Base-by-base conservation (phyloP, 2,329 filamentous ascomycete genomes). In the Colletotrichum phormii region DNA sequence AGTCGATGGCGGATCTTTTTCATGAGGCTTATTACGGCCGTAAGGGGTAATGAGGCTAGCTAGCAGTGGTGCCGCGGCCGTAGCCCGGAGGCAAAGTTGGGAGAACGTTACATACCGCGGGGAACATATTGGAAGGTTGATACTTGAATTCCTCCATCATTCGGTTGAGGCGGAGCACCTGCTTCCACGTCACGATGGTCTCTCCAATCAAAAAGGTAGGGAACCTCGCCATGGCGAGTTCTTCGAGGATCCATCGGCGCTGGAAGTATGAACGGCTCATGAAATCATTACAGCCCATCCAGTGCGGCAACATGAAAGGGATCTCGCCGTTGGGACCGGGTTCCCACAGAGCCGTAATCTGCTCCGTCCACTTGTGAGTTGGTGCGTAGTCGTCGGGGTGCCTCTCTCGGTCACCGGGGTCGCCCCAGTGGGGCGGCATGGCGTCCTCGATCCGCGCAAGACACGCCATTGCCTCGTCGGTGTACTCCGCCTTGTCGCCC, bases 191-290 rank as follows among this genome's bases (percentile, higher is more conserved):
- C 7, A 83, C 77, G 12, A 83, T 81, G 53, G 77, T 76, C 64
- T 82, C 80, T 35, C 81, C 81, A 31, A 83, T 76, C 4, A 84
- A 74, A 42, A 73, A 73, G 4, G 71, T 73, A 22, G 71, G 71
- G 29, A 82, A 80, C 2, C 80, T 76, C 1, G 80, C 79, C 73
- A 81, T 75, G 46, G 80, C 75, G 49, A 83, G 77, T 72, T 83
- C 81, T 58, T 81, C 81, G 1, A 83, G 75, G 58, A 83, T 82
- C 81, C 81, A 83, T 1, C 77, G 78, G 7, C 81, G 80, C 35
- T 80, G 78, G 64, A 83, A 83, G 64, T 80, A 82, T 2, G 78
- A 76, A 5, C 81, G 77, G 37, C 69, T 75, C 51, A 82, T 73
- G 54, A 83, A 81, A 55, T 79, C 79, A 9, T 75, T 69, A 67